Base-by-base conservation (phyloP, 1,284 basidiomycete genomes). In the Waitea zeae region DNA sequence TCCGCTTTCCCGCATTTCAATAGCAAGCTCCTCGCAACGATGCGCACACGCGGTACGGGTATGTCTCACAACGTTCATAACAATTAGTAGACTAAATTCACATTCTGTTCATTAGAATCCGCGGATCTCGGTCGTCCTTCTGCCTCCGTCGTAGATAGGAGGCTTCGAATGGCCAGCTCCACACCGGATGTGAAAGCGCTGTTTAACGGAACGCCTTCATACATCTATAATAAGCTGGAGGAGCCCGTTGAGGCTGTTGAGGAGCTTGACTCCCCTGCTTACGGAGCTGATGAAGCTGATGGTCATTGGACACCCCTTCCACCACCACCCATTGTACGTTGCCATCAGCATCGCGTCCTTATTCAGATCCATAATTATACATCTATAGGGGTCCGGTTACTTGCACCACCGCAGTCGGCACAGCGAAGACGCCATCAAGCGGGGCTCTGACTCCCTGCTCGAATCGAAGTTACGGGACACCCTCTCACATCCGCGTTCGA, bases 1-100 rank as follows among this genome's bases (percentile, higher is more conserved):
- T 87, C 93, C 48, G 84, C 90, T 1, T 92, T 96, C 64, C 84
- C 89, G 20, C 90, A 95, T 54, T 97, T 97, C 55, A 88, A 95
- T 51, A 90, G 84, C 57, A 95, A 93, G 57, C 74, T 96, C 2
- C 62, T 93, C 27, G 78, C 84, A 1, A 78, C 81, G 14, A 71
- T 77, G 20, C 64, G 67, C 43, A 70, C 73, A 31, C 74, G 78
- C 46, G 74, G 77, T 67, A 47, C 49, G 66, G 59, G 31, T 35
- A 20, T 17, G 35, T 22, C 18, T 13, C 12, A 13, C 34, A n/a
- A 13, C 15, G 3, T 30, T n/a, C 29, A 7, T 30, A 30, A 12
- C 9, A 7, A 6, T 6, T 15, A 17, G 24, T 26, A 9, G 24
- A 26, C 24, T 26, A n/a, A 9, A 26, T n/a, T 26, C 9, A 26